Percentiles rank a stretch among this genome's conserved stretches.
Conservation (phyloP, 2,329 filamentous ascomycete species). For the Fusarium fracticaudum region DNA sequence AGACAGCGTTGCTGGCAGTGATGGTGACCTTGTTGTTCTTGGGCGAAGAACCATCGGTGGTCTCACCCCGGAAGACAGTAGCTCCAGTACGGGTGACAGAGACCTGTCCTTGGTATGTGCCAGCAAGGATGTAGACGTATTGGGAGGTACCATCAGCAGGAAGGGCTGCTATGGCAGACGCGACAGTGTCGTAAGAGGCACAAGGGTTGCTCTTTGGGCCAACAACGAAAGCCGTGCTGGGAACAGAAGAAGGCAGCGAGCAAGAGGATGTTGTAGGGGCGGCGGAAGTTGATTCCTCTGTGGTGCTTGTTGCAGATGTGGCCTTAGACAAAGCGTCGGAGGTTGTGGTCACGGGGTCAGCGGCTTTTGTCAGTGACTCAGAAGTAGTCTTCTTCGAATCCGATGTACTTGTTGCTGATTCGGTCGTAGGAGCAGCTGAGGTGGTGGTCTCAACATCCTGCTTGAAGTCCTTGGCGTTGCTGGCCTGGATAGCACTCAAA, state of each 20-base stretch:
- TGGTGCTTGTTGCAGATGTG: background rate
- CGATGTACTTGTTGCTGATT: background rate
- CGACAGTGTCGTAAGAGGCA: conserved; percentile 55
- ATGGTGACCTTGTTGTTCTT: conserved; percentile 67
- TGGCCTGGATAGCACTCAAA: conserved; percentile 27
- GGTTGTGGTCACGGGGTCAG: background rate
- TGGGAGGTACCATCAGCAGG: conserved; percentile 49
- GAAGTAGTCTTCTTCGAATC: background rate
- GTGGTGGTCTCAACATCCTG: background rate
- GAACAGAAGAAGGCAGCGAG: conserved; percentile 29
- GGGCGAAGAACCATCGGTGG: conserved; percentile 55
- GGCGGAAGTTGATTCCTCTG: background rate
- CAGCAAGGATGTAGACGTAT: conserved; percentile 55
- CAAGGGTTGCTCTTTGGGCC: conserved; percentile 49
- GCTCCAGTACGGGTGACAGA: conserved; percentile 50
- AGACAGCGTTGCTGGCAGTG: conserved; percentile 15
- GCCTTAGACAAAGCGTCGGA: background rate
- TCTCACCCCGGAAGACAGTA: conserved; percentile 59
- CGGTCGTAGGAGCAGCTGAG: background rate
- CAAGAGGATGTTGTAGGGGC: conserved; percentile 2
- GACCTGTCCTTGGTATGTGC: conserved; percentile 56
- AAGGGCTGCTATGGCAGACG: conserved; percentile 45
- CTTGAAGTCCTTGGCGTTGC: conserved; percentile 27
- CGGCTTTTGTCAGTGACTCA: background rate
- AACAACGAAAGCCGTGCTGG: conserved; percentile 51